phyloP scores from a whole-genome alignment of 306 rosid genomes.

The Hippophae rhamnoides region DNA sequence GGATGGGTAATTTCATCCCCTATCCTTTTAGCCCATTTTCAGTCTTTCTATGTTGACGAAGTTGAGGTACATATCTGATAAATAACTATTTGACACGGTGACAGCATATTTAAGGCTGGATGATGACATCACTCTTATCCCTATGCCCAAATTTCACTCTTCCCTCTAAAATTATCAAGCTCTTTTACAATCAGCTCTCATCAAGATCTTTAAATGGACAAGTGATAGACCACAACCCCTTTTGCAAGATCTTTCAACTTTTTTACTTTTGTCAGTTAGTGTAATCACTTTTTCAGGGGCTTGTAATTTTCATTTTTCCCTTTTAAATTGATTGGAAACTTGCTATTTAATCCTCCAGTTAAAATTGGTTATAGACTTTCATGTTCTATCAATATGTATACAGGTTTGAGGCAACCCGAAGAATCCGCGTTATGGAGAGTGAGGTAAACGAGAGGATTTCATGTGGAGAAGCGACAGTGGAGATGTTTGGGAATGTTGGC shows the following conservation, averaged over 20 bases:
- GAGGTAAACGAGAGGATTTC: slow-evolving; percentile 50
- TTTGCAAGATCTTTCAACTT: too few relatives aligned
- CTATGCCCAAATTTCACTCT: too few relatives aligned
- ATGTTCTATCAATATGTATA: slow-evolving; percentile 12
- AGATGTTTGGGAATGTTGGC: slow-evolving; percentile 43
- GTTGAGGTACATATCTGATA: slow-evolving; percentile 1
- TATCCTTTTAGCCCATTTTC: slow-evolving; percentile 4
- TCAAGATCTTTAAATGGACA: too few relatives aligned
- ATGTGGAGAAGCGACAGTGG: slow-evolving; percentile 42
- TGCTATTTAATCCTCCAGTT: background rate
- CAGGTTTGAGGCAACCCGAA: slow-evolving; percentile 76
- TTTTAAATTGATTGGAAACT: too few relatives aligned
- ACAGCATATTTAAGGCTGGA: too few relatives aligned
- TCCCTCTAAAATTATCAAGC: too few relatives aligned
- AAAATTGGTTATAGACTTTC: background rate
- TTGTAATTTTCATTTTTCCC: too few relatives aligned
- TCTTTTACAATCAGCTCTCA: too few relatives aligned
- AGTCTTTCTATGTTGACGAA: slow-evolving; percentile 13
- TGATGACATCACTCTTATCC: too few relatives aligned
- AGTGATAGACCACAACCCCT: too few relatives aligned
- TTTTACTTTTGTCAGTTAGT: too few relatives aligned
- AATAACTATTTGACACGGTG: background rate
- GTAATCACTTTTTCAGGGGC: too few relatives aligned
- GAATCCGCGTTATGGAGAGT: slow-evolving; percentile 49
- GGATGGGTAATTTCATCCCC: slow-evolving; percentile 71